Evolutionary conservation across 192 early-diverging fungal genomes (phyloP), one percentile per base, ranked within the genome.

Genomic region (Backusella tuberculispora): DNA sequence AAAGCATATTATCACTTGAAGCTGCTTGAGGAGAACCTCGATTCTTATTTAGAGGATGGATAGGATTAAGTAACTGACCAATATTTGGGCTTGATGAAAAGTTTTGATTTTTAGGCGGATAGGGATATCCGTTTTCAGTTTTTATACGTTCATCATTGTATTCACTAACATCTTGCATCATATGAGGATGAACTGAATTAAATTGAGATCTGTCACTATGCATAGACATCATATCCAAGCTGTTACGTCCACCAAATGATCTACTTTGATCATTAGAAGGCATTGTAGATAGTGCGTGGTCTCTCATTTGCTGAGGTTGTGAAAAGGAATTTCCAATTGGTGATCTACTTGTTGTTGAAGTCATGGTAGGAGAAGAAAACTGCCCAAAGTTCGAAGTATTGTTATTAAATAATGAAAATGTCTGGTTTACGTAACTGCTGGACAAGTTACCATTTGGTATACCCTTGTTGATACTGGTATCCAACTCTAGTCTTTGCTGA

Each of bases 61-160:
- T 47, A 13, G 74, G 74, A 69, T 76, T 76, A 29, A 76, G 53
- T 43, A 76, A 37, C 2, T 76, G 74, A 26, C 74, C 74, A 29
- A 76, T 68, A 8, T 76, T 50, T 9, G 74, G 74, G 45, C 69
- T 76, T 45, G 74, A 53, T 42, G 74, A 66, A 56, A 45, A 75
- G 14, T 29, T 29, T 24, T 47, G 67, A 5, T 26, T 26, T 21
- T 66, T 42, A 13, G 53, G 53, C 6, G 53, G 40, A 21, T 60
- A 60, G 9, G 53, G 53, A 29, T 41, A 72, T 14, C 40, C 29
- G 38, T 69, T 46, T 34, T 69, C 45, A 1, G 45, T 17, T 6
- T 69, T 69, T 24, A 46, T 47, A 15, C 40, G 24, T 14, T 38
- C 64, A 29, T 43, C 40, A 8, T 13, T 40, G 21, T 70, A 70